phyloP scores from a whole-genome alignment of 1,284 basidiomycete species.

The Moesziomyces parantarcticus region DNA sequence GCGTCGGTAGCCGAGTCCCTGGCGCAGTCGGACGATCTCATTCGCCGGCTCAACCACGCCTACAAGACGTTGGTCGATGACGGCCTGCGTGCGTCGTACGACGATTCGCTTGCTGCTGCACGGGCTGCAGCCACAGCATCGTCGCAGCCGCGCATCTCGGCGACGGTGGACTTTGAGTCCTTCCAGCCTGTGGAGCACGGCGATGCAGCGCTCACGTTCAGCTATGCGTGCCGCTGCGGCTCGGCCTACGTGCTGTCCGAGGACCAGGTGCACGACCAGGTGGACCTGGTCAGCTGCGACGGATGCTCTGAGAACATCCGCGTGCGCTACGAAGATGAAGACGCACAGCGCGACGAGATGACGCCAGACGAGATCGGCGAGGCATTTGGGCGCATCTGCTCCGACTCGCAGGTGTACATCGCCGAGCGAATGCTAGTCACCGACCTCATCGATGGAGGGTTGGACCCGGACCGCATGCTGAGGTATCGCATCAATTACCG shows the following conservation, averaged over 20 bases:
- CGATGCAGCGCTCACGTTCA: constrained; percentile 11
- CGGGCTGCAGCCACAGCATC: constrained; percentile 7
- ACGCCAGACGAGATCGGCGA: constrained; percentile 12
- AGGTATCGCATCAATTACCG: constrained; percentile 45
- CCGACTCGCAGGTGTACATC: constrained; percentile 49
- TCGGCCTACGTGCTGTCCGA: constrained; percentile 19
- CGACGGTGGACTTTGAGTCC: constrained; percentile 33
- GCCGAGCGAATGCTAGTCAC: constrained; percentile 40
- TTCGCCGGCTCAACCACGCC: constrained; percentile 37
- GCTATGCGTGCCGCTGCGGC: constrained; percentile 36
- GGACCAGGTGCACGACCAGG: constrained; percentile 19
- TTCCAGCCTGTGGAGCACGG: constrained; percentile 15
- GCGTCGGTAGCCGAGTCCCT: constrained; percentile 6
- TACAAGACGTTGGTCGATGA: constrained; percentile 40
- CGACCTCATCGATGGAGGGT: constrained; percentile 20
- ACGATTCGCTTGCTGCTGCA: constrained; percentile 13
- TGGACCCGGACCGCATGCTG: constrained; percentile 14
- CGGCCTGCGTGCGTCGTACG: constrained; percentile 19
- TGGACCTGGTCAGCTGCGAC: constrained; percentile 36
- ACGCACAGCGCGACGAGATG: background rate
- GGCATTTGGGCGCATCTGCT: constrained; percentile 28
- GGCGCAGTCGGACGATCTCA: constrained; percentile 21
- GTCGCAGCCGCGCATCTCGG: constrained; percentile 23
- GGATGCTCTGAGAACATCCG: constrained; percentile 45
- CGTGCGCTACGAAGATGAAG: constrained; percentile 25